Evolutionary conservation across 2,329 filamentous ascomycete species (phyloP).

Genomic region (Pyrenochaeta sp.): DNA sequence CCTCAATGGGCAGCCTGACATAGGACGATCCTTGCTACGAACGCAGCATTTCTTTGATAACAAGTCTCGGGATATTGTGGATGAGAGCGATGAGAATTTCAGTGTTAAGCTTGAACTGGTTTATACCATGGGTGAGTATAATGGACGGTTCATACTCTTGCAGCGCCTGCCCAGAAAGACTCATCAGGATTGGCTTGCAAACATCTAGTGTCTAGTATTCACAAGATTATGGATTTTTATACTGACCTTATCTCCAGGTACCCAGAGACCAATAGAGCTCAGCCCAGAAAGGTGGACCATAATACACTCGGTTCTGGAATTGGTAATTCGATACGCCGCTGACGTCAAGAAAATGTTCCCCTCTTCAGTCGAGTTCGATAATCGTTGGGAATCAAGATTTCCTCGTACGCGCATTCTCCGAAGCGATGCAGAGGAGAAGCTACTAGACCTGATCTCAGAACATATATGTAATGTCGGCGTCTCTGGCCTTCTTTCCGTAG

Average conservation of each 20-base stretch:
- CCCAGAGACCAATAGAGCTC: slow-evolving; percentile 57
- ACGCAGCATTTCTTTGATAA: slow-evolving; percentile 57
- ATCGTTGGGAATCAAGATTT: slow-evolving; percentile 45
- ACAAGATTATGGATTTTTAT: neutral
- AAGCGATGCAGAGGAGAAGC: slow-evolving; percentile 37
- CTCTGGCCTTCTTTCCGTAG: slow-evolving; percentile 51
- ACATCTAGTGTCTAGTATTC: too few relatives aligned
- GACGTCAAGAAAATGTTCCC: slow-evolving; percentile 32
- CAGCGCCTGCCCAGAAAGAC: too few relatives aligned
- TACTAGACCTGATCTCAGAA: slow-evolving; percentile 28
- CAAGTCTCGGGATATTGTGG: slow-evolving; percentile 63
- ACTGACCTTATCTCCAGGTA: neutral
- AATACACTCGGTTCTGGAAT: slow-evolving; percentile 59
- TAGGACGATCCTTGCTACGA: slow-evolving; percentile 48
- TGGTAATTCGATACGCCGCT: slow-evolving; percentile 45
- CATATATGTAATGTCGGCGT: slow-evolving; percentile 55
- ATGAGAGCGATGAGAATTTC: slow-evolving; percentile 72
- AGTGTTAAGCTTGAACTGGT: neutral
- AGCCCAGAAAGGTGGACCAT: slow-evolving; percentile 63
- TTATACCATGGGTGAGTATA: neutral
- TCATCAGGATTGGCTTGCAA: too few relatives aligned
- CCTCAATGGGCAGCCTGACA: slow-evolving; percentile 32
- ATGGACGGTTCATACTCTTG: too few relatives aligned
- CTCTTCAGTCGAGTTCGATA: slow-evolving; percentile 51
- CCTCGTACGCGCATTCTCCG: slow-evolving; percentile 58